Conservation (phyloP, 2,329 filamentous ascomycete species). For the Fusarium humuli region DNA sequence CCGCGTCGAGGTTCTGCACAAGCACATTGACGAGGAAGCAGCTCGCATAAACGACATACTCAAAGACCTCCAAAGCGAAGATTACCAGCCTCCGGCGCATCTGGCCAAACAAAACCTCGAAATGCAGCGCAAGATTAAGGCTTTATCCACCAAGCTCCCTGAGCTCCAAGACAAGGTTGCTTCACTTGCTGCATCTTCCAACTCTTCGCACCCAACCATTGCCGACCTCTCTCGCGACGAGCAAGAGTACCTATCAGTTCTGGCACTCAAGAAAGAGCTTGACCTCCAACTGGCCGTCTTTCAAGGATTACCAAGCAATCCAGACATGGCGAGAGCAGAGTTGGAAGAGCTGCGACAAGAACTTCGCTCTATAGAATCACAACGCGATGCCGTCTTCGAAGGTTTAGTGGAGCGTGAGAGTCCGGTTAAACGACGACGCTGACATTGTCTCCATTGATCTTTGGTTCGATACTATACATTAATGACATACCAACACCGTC, state of each 20-base stretch:
- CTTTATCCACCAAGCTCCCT: constrained; percentile 72
- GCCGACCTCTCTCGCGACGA: constrained; percentile 70
- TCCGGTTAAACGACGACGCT: constrained; percentile 58
- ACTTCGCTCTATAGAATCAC: constrained; percentile 68
- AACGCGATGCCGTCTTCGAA: constrained; percentile 81
- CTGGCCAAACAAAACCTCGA: constrained; percentile 79
- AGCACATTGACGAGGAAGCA: constrained; percentile 66
- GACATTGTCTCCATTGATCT: constrained; percentile 30
- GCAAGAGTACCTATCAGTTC: constrained; percentile 66
- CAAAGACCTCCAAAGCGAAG: constrained; percentile 56
- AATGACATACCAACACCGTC: constrained; percentile 15
- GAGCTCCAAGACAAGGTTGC: constrained; percentile 68
- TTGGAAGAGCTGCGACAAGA: constrained; percentile 75
- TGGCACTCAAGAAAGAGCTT: constrained; percentile 68
- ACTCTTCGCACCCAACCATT: constrained; percentile 61
- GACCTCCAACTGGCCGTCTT: constrained; percentile 74
- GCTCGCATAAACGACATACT: constrained; percentile 55
- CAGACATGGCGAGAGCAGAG: constrained; percentile 74
- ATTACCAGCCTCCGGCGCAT: constrained; percentile 66
- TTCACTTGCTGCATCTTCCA: constrained; percentile 52
- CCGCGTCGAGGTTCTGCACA: constrained; percentile 67
- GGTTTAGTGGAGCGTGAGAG: constrained; percentile 73
- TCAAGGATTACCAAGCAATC: constrained; percentile 77
- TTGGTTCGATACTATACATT: constrained; percentile 37
- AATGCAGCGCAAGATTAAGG: constrained; percentile 76